A percentile compares a stretch with the other conserved stretches of the same genome.
These are phyloP conservation scores for Hanseniaspora mollemarum DNA, from an alignment of 805 yeast genomes.

Conservation along the genomic window DNA sequence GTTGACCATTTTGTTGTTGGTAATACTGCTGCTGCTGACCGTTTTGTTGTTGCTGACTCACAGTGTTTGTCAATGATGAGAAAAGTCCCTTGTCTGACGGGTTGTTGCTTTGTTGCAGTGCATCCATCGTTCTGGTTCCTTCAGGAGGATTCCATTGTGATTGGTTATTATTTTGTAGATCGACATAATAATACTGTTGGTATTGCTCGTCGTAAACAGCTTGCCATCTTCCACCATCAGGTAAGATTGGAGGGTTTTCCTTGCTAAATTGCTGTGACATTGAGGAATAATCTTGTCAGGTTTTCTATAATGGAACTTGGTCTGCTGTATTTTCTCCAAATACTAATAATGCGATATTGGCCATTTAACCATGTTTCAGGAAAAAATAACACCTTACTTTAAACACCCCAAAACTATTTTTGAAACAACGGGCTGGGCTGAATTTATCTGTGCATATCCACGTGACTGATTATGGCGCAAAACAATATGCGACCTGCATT, in stretches of 20 bases:
- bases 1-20: slow-evolving; percentile 20
- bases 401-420: no score
- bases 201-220: slow-evolving; percentile 63
- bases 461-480: no score
- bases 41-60: slow-evolving; percentile 7
- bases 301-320: no score
- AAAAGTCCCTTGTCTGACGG: slow-evolving; percentile 25
- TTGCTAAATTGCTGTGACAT: slow-evolving; percentile 11
- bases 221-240: slow-evolving; percentile 57
- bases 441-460: no score
- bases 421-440: no score
- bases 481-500: no score
- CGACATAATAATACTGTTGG: slow-evolving; percentile 70
- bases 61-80: slow-evolving; percentile 7
- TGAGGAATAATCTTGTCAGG: not conserved
- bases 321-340: no score
- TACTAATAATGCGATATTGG: no score
- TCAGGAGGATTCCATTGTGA: slow-evolving; percentile 88
- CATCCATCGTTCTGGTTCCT: slow-evolving; percentile 35
- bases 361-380: no score
- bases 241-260: slow-evolving; percentile 42
- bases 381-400: no score
- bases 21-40: slow-evolving; percentile 14
- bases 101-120: slow-evolving; percentile 22
- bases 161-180: slow-evolving; percentile 46